Percentiles rank a stretch among this genome's conserved stretches.
These are phyloP conservation scores for Xylariaceae sp. DNA, from an alignment of 2,329 filamentous ascomycete genomes.

Conservation along the genomic window DNA sequence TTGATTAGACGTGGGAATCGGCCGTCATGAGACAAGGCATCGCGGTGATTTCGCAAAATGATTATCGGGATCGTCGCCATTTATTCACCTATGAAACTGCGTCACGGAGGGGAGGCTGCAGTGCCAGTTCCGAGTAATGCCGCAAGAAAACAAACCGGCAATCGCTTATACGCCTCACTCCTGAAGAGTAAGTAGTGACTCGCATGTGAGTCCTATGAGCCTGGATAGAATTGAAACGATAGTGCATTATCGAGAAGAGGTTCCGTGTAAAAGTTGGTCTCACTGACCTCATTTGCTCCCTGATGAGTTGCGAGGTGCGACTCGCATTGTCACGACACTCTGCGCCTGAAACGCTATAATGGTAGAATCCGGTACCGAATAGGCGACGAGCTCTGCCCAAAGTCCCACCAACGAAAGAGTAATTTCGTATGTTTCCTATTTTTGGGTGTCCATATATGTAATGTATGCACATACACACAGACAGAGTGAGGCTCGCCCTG, in stretches of 20 bases:
- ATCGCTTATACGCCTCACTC: not conserved
- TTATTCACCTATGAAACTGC: not conserved
- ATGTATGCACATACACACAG: too few species aligned
- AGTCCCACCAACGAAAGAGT: not conserved
- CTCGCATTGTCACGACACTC: not conserved
- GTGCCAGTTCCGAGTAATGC: not conserved
- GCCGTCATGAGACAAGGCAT: not conserved
- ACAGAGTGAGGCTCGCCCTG: not conserved
- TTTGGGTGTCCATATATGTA: not conserved
- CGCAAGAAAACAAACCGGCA: not conserved
- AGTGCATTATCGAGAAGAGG: not conserved
- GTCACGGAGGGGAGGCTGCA: not conserved
- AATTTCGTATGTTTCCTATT: not conserved
- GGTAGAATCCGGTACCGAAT: not conserved
- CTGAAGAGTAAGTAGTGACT: not conserved
- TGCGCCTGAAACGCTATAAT: constrained; percentile 9
- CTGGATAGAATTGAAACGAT: not conserved
- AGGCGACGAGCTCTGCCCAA: not conserved
- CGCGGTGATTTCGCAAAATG: not conserved
- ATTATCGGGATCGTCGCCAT: not conserved
- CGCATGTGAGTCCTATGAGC: not conserved
- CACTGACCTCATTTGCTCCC: not conserved
- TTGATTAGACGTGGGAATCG: not conserved
- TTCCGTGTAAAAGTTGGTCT: not conserved
- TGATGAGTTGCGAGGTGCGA: not conserved